Evolutionary conservation across 306 rosid species (phyloP).

Genomic region (Corylus americana): DNA sequence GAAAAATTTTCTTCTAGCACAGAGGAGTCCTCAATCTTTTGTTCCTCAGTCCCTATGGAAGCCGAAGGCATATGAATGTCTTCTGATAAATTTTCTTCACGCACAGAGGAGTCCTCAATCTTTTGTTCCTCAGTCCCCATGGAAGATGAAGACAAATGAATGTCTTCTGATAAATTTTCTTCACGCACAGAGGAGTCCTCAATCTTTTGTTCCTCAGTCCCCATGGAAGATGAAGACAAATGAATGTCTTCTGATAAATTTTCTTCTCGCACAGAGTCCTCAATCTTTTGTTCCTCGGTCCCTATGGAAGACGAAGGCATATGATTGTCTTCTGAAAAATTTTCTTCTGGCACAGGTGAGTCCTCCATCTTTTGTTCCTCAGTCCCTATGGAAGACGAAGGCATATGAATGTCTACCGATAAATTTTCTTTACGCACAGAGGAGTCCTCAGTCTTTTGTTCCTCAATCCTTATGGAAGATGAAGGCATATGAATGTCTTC

Average conservation of each 20-base stretch:
- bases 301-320: background rate
- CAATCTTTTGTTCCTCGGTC: conserved; percentile 2
- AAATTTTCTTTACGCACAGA: too few species aligned
- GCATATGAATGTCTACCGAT: too few species aligned
- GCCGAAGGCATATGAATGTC: too few species aligned
- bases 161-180: conserved; percentile 2
- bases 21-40: background rate
- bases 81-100: too few species aligned
- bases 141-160: background rate
- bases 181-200: conserved; percentile 1
- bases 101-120: background rate
- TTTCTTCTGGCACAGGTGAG: background rate
- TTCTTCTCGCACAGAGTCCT: conserved; percentile 4
- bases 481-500: background rate
- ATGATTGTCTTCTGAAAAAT: conserved; percentile 2
- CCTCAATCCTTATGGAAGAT: background rate
- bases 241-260: background rate
- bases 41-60: background rate
- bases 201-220: conserved; percentile 9
- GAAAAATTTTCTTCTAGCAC: background rate
- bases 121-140: background rate
- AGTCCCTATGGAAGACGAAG: too few species aligned
- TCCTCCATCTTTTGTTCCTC: background rate
- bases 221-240: conserved; percentile 10
- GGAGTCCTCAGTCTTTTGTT: background rate